Conservation (phyloP, 129 eudicot species). For the Saussurea involucrata region DNA sequence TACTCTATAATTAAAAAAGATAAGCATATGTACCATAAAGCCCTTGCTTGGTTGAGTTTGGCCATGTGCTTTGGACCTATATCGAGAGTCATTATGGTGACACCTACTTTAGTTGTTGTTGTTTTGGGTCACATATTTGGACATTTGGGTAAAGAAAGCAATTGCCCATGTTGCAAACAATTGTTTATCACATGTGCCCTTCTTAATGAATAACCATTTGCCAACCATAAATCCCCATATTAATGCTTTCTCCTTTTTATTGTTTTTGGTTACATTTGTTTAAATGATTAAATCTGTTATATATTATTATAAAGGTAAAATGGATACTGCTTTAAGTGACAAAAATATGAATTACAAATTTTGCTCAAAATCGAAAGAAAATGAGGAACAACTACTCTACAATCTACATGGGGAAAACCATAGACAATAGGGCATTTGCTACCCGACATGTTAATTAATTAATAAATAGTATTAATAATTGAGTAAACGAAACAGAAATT, state of each 20-base stretch:
- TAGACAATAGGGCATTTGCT: background rate
- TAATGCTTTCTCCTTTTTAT: background rate
- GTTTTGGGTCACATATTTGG: constrained; percentile 5
- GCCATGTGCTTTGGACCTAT: background rate
- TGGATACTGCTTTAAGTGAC: background rate
- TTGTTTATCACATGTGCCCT: constrained; percentile 8
- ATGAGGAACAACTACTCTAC: background rate
- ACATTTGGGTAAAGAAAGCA: constrained; percentile 24
- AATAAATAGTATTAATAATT: too few relatives aligned
- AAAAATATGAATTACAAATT: background rate
- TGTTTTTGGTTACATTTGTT: background rate
- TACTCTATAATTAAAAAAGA: too few relatives aligned
- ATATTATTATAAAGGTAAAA: background rate
- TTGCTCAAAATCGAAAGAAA: background rate
- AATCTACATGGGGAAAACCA: too few relatives aligned
- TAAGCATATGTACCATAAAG: background rate
- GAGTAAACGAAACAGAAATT: background rate
- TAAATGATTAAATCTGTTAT: background rate
- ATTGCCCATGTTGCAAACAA: constrained; percentile 19
- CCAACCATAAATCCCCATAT: constrained; percentile 23
- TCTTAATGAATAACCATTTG: constrained; percentile 20
- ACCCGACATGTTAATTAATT: background rate
- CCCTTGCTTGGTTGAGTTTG: background rate
- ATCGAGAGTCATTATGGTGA: background rate
- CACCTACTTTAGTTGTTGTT: background rate